phyloP scores from a whole-genome alignment of 2,329 filamentous ascomycete species.

The Aspergillus udagawae region DNA sequence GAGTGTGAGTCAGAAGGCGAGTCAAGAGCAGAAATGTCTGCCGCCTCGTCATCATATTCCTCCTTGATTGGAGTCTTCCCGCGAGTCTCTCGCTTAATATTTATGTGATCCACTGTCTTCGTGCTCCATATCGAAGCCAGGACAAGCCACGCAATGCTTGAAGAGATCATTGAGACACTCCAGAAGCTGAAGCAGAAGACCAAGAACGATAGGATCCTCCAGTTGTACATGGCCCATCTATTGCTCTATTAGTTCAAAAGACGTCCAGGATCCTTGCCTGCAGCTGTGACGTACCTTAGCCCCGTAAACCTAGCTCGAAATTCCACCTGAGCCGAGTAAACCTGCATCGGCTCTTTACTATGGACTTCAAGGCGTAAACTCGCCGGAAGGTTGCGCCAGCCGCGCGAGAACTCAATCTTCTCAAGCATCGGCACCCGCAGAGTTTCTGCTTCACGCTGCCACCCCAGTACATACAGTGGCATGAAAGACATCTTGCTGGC shows the following conservation, averaged over 20 bases:
- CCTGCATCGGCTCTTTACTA: constrained; percentile 65
- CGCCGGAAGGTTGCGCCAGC: constrained; percentile 50
- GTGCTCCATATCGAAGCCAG: constrained; percentile 44
- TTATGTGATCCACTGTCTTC: constrained; percentile 4
- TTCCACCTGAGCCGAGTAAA: constrained; percentile 66
- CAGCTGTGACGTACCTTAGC: constrained; percentile 47
- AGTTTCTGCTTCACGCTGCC: constrained; percentile 59
- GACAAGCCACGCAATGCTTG: constrained; percentile 61
- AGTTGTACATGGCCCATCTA: constrained; percentile 81
- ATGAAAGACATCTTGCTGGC: constrained; percentile 61
- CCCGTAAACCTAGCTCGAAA: constrained; percentile 74
- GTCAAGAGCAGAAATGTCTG: background rate
- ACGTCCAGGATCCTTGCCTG: background rate
- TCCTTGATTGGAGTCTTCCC: constrained; percentile 19
- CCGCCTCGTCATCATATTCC: constrained; percentile 9
- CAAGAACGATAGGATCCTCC: constrained; percentile 66
- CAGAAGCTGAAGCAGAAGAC: constrained; percentile 71
- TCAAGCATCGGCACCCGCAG: constrained; percentile 72
- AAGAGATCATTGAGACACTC: constrained; percentile 66
- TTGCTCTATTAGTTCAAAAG: constrained; percentile 14
- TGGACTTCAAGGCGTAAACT: constrained; percentile 64
- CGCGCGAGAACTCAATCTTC: constrained; percentile 59
- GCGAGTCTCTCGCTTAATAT: constrained; percentile 13
- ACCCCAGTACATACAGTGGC: constrained; percentile 65
- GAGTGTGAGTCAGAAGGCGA: constrained; percentile 5